These are phyloP conservation scores for Mycosphaerella sp. DNA, from an alignment of 2,329 filamentous ascomycete genomes.

Conservation along the genomic window DNA sequence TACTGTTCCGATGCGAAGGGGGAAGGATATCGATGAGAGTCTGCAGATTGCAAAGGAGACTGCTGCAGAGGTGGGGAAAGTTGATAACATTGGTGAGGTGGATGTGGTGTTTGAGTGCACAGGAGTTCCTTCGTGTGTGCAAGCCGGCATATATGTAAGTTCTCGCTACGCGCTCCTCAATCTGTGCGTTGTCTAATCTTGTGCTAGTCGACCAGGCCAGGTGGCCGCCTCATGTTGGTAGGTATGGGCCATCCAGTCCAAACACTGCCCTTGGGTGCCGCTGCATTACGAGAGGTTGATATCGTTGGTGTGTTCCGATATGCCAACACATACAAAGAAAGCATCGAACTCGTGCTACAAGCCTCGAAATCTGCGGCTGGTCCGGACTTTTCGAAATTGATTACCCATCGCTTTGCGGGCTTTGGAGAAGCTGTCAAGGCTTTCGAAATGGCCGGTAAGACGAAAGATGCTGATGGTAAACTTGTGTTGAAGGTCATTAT, in stretches of 20 bases:
- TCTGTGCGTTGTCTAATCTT: neutral
- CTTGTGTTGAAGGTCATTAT: slow-evolving; percentile 66
- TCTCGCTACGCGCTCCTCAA: neutral
- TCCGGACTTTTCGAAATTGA: slow-evolving; percentile 61
- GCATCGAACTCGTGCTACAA: slow-evolving; percentile 52
- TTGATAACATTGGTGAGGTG: slow-evolving; percentile 48
- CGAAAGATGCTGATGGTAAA: slow-evolving; percentile 60
- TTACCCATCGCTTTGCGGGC: slow-evolving; percentile 67
- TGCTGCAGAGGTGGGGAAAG: slow-evolving; percentile 39
- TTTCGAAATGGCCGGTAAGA: slow-evolving; percentile 65
- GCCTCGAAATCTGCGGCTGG: slow-evolving; percentile 45
- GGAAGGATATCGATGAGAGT: slow-evolving; percentile 49
- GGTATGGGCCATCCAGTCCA: slow-evolving; percentile 75
- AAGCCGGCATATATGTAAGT: slow-evolving; percentile 63
- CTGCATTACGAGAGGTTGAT: slow-evolving; percentile 68
- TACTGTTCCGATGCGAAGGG: slow-evolving; percentile 43
- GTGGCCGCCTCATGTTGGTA: slow-evolving; percentile 68
- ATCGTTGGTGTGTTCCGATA: slow-evolving; percentile 74
- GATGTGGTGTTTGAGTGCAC: slow-evolving; percentile 72
- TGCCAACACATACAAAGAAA: slow-evolving; percentile 66
- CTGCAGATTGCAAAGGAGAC: slow-evolving; percentile 47
- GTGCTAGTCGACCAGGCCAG: slow-evolving; percentile 53
- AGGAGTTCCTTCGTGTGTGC: slow-evolving; percentile 67
- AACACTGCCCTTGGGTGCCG: slow-evolving; percentile 65
- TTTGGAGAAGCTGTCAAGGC: slow-evolving; percentile 56